Base-by-base conservation (phyloP, 495 filamentous ascomycete species). In the Penicillium coffeae region DNA sequence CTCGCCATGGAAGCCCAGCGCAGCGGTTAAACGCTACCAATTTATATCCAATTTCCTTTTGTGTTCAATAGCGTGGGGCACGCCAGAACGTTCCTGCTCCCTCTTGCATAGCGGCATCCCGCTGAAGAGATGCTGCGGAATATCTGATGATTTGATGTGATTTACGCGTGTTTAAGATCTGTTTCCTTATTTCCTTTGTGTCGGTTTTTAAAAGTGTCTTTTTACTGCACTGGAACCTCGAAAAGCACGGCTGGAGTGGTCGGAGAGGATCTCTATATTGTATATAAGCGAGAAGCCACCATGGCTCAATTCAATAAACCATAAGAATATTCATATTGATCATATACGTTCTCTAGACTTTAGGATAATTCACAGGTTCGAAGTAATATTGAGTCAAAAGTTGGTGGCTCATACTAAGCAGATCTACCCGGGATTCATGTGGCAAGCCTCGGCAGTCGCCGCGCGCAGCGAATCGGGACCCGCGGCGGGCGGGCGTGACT, bases 131-230 rank as follows among this genome's bases (percentile, higher is more conserved):
- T 43, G 38, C 36, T 27, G 53, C 25, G 44, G 45, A 45, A 51
- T 45, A 9, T 56, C 45, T 54, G 60, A 64, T 58, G 55, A 62
- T 58, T 58, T 66, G 58, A 69, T 69, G 69, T 67, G 65, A 58
- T 65, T 60, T 60, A 64, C 65, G 56, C 59, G 57, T 56, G 60
- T 50, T 57, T 61, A 61, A 56, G 10, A 30, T 30, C 46, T 55
- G n/a, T 59, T 56, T 55, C 34, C 54, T 55, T 57, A 20, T 56
- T 38, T 41, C 49, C 38, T 51, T 45, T 58, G 47, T 50, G 48
- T 45, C 33, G 63, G 56, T 55, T 60, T 61, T 48, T 39, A 72
- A 65, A 71, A 66, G 64, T 64, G 47, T 53, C 64, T 50, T 48
- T 57, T 54, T 46, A 39, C 50, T 52, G 38, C 16, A 45, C 46